Conservation (phyloP, 2,329 filamentous ascomycete genomes). For the Grosmannia huntii region DNA sequence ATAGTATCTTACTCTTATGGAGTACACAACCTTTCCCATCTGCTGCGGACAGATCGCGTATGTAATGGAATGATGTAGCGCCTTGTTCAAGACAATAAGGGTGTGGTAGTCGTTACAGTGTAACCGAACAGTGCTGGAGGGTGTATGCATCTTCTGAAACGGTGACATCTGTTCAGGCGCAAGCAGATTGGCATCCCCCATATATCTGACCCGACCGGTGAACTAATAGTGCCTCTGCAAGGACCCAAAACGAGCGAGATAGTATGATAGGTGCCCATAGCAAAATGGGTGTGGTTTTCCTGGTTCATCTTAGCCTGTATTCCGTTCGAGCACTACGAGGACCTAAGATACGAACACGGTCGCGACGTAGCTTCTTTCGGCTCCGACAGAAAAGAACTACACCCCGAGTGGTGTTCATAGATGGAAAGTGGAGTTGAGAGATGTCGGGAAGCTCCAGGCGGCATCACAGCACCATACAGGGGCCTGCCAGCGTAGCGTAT, state of each 20-base stretch:
- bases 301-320: not conserved
- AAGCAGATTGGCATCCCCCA: not conserved
- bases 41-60: too few relatives aligned
- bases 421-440: not conserved
- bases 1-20: too few relatives aligned
- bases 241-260: not conserved
- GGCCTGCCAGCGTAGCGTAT: not conserved
- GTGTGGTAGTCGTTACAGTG: too few relatives aligned
- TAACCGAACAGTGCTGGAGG: too few relatives aligned
- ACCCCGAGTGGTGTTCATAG: not conserved
- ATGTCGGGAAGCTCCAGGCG: not conserved
- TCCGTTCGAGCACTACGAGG: too few relatives aligned
- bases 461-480: not conserved
- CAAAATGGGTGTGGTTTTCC: not conserved
- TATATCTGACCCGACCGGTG: not conserved
- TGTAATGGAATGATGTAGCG: too few relatives aligned
- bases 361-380: not conserved
- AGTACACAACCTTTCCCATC: too few relatives aligned
- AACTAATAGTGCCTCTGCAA: not conserved
- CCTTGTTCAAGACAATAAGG: too few relatives aligned
- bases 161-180: not conserved
- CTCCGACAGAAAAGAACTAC: not conserved
- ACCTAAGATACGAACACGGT: too few relatives aligned
- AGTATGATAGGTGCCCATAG: not conserved
- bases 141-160: too few relatives aligned